Evolutionary conservation across 345 rosid genomes (phyloP).

Genomic region (Salix purpurea): DNA sequence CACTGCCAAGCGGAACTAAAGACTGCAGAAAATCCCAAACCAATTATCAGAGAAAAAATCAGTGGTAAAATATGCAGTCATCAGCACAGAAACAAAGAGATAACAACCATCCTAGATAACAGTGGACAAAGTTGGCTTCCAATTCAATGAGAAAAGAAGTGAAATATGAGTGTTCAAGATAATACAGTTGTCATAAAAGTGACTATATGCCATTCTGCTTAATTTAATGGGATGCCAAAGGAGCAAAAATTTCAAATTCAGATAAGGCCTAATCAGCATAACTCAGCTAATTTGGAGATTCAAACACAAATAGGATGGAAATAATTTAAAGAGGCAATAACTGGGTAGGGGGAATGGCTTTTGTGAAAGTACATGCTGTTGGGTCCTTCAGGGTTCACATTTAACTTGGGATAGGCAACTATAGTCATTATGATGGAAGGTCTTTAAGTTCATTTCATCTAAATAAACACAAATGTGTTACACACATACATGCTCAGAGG

Average conservation of each 20-base stretch:
- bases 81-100: background rate
- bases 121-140: background rate
- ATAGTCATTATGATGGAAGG: background rate
- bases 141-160: background rate
- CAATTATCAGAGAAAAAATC: conserved; percentile 1
- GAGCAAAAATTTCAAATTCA: background rate
- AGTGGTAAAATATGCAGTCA: background rate
- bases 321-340: background rate
- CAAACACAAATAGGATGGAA: background rate
- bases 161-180: background rate
- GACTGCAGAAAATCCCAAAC: conserved; percentile 50
- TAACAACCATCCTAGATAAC: background rate
- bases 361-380: no score
- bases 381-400: background rate
- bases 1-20: conserved; percentile 88
- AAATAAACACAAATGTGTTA: background rate
- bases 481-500: background rate
- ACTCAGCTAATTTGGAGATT: background rate
- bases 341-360: no score
- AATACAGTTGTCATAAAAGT: background rate
- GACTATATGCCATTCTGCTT: background rate
- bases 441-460: background rate
- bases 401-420: background rate
- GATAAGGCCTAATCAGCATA: background rate
- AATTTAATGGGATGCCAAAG: background rate